Percentiles rank a stretch among this genome's conserved stretches.
These are phyloP conservation scores for Saccharomycopsis sp. DNA, from an alignment of 805 yeast genomes.

Conservation along the genomic window DNA sequence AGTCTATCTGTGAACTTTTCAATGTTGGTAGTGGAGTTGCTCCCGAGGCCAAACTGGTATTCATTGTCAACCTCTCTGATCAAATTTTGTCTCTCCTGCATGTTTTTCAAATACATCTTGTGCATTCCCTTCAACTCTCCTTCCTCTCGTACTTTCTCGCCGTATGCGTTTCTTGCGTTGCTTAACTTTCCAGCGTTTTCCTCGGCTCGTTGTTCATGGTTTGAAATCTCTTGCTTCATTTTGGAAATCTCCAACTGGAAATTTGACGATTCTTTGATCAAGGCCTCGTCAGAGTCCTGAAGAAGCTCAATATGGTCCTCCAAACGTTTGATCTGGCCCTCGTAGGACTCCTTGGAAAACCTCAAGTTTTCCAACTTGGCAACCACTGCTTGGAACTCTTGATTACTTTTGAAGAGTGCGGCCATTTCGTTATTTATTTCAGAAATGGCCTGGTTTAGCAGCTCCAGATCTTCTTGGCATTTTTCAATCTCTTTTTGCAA, in stretches of 20 bases:
- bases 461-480: conserved; percentile 40
- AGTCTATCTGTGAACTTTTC: too few species aligned
- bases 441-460: conserved; percentile 41
- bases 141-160: conserved; percentile 29
- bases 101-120: conserved; percentile 23
- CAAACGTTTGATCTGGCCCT: conserved; percentile 45
- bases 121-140: conserved; percentile 34
- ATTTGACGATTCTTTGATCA: conserved; percentile 25
- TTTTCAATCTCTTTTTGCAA: conserved; percentile 36
- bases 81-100: conserved; percentile 1
- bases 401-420: conserved; percentile 61
- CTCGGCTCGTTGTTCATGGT: not conserved
- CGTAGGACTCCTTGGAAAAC: conserved; percentile 36
- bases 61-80: too few species aligned
- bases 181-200: conserved; percentile 11
- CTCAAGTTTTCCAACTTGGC: conserved; percentile 51
- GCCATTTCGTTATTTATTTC: conserved; percentile 51
- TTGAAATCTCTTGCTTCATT: conserved; percentile 22
- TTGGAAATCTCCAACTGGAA: conserved; percentile 23
- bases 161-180: conserved; percentile 21
- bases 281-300: conserved; percentile 30
- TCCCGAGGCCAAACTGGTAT: too few species aligned
- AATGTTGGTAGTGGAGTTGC: too few species aligned
- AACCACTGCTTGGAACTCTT: conserved; percentile 66
- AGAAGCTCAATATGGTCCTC: conserved; percentile 38